Base-by-base conservation (phyloP, 2,329 filamentous ascomycete genomes). In the Aureobasidium sp. region DNA sequence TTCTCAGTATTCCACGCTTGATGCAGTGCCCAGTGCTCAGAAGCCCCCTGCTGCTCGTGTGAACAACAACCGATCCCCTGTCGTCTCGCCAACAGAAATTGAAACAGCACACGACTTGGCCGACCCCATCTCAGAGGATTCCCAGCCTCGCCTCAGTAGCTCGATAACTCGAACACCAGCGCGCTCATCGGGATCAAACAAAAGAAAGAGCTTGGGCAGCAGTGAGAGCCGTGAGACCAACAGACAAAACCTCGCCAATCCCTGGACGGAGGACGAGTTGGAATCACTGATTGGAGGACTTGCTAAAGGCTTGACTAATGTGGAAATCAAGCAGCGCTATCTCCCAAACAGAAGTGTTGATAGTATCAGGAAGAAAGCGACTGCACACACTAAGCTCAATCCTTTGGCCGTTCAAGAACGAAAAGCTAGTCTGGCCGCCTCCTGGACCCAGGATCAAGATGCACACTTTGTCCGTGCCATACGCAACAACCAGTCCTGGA, bases 21-120 rank as follows among this genome's bases (percentile, higher is more conserved):
- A 60, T 31, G 57, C 57, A 9, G 57, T 60, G 15, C 57, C 57
- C 3, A 60, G 57, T 20, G 57, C 57, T 11, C 57, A 60, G 36
- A 60, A 60, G 14, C 55, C 55, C 12, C 55, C 42, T 5, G 8
- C 5, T 9, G 14, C 11, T 2, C 6, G 3, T 45, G 11, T 2
- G 29, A 6, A 2, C 9, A 11, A 31, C 11, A 8, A 5, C 9
- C 15, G 25, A 12, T 25, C 42, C 14, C 12, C 55, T 9, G 20
- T 20, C 17, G 29, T 8, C 7, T 20, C 6, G 31, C 34, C 34
- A 2, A 15, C 14, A 27, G 22, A 14, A 15, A 22, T 20, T 7
- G 42, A 47, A 22, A 37, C 39, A 11, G 15, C n/a, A 22, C 55
- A 29, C n/a, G 55, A 58, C 27, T 34, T 34, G 15, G 22, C 34